These are phyloP conservation scores for Penicillium sclerotiorum DNA, from an alignment of 2,329 filamentous ascomycete genomes.

Conservation along the genomic window DNA sequence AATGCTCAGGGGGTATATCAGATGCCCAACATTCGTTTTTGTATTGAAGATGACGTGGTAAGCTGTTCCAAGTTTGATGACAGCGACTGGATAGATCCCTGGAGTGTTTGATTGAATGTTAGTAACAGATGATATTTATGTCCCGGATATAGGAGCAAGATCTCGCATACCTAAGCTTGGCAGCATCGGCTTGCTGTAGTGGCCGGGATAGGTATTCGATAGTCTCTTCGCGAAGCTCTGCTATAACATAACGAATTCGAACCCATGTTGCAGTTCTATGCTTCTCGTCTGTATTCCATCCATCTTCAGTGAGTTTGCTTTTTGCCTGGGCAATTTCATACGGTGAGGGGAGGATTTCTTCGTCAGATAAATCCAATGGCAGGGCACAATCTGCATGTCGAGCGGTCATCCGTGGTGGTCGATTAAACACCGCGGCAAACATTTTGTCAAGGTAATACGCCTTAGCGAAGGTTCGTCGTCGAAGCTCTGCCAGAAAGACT, in stretches of 20 bases:
- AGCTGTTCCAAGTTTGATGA: constrained; percentile 11
- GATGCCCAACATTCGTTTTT: constrained; percentile 14
- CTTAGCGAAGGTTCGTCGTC: constrained; percentile 10
- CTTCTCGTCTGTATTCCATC: constrained; percentile 17
- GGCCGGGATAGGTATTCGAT: constrained; percentile 18
- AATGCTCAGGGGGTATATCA: constrained; percentile 3
- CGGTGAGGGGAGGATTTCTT: constrained; percentile 9
- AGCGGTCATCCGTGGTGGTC: constrained; percentile 17
- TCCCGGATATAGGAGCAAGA: no score
- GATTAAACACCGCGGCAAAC: constrained; percentile 17
- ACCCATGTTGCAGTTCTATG: constrained; percentile 15
- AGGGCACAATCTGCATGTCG: constrained; percentile 16
- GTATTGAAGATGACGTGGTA: constrained; percentile 14
- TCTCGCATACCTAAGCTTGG: constrained; percentile 12
- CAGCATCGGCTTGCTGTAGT: constrained; percentile 7
- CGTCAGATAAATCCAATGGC: constrained; percentile 18
- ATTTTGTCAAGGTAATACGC: constrained; percentile 20
- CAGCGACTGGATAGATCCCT: constrained; percentile 17
- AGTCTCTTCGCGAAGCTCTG: constrained; percentile 15
- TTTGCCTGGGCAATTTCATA: constrained; percentile 6
- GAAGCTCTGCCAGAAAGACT: constrained; percentile 18
- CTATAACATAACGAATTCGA: constrained; percentile 18
- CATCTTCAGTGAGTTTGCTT: constrained; percentile 8
- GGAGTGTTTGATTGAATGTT: background rate
- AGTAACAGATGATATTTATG: background rate